phyloP scores from a whole-genome alignment of 495 filamentous ascomycete genomes.

The Penicillium samsonianum region DNA sequence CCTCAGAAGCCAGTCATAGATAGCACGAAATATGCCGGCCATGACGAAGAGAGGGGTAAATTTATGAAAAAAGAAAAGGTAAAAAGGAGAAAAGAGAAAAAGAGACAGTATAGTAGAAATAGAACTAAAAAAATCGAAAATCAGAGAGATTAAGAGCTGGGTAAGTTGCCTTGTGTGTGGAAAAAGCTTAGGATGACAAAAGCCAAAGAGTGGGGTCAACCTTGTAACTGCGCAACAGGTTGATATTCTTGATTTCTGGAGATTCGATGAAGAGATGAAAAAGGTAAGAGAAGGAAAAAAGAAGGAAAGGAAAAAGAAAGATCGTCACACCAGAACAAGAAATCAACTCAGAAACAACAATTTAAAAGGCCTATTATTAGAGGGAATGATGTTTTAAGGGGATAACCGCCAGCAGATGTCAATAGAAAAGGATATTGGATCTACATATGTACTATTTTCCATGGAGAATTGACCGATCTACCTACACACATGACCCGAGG shows the following conservation, averaged over 20 bases:
- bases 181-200: conserved; percentile 14
- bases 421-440: conserved; percentile 4
- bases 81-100: not conserved
- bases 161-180: conserved; percentile 7
- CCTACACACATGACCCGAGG: conserved; percentile 44
- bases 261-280: not conserved
- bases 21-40: conserved; percentile 84
- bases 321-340: not conserved
- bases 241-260: not conserved
- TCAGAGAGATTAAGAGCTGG: conserved; percentile 7
- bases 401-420: not conserved
- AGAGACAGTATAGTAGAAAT: conserved; percentile 3
- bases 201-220: conserved; percentile 10
- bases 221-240: not conserved
- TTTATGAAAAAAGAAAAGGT: not conserved
- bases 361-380: conserved; percentile 4
- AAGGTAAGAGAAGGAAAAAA: conserved; percentile 13
- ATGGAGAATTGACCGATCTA: conserved; percentile 15
- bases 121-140: not conserved
- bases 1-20: conserved; percentile 98
- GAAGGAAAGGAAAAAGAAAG: conserved; percentile 5
- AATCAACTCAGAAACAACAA: not conserved
- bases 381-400: conserved; percentile 4
- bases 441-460: not conserved
- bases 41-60: conserved; percentile 47